Evolutionary conservation across 768 basidiomycete species (phyloP).

Genomic region (Amanita molliuscula): DNA sequence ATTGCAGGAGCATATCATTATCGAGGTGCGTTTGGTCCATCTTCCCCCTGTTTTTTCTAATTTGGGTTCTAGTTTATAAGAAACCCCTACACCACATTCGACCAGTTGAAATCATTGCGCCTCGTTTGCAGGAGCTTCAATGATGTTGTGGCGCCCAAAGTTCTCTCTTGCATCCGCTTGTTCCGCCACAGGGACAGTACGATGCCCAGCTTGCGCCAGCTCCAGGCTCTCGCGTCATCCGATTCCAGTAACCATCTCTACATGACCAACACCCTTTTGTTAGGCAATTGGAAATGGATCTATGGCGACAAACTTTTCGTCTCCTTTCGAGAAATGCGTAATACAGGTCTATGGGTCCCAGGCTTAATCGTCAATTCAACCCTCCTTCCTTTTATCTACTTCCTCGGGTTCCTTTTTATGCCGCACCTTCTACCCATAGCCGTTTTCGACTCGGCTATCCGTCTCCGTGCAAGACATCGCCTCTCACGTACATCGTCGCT

Average conservation of each 20-base stretch:
- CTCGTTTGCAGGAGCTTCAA: slow-evolving; percentile 1
- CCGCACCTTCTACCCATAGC: neutral
- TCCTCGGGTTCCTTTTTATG: neutral
- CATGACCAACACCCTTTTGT: neutral
- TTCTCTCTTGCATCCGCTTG: neutral
- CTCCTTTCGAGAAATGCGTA: slow-evolving; percentile 4
- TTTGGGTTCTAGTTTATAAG: neutral
- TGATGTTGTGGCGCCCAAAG: neutral
- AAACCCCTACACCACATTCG: slow-evolving; percentile 4
- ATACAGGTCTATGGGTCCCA: neutral
- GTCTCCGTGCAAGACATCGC: neutral
- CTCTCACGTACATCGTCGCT: neutral
- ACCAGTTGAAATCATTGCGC: neutral
- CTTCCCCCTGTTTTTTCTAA: neutral
- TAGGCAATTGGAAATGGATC: slow-evolving; percentile 1
- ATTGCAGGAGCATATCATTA: neutral
- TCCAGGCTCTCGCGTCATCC: neutral
- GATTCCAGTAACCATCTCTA: neutral
- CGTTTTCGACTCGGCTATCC: neutral
- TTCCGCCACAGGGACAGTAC: neutral
- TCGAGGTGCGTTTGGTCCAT: neutral
- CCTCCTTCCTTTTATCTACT: neutral
- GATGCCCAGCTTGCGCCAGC: neutral
- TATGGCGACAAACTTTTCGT: neutral
- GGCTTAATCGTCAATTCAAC: slow-evolving; percentile 1